Evolutionary conservation across 345 rosid genomes (phyloP).

Genomic region (Arabis hirsuta): DNA sequence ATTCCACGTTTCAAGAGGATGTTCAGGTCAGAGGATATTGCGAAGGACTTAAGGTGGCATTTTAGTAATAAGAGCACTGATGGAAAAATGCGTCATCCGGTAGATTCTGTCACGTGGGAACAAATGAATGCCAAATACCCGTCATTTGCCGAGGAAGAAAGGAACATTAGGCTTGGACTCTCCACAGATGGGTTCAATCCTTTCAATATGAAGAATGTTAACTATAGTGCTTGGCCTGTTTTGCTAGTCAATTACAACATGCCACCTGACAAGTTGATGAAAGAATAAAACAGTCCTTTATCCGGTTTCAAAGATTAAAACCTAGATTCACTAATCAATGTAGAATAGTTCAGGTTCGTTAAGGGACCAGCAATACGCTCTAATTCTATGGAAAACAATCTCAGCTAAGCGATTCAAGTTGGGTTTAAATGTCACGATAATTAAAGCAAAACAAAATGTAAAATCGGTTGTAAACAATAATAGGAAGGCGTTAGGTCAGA

Average conservation of each 20-base stretch:
- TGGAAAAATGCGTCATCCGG: neutral
- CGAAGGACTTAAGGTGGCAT: neutral
- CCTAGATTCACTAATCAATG: too few relatives aligned
- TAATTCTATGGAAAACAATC: too few relatives aligned
- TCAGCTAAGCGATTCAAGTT: too few relatives aligned
- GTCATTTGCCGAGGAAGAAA: neutral
- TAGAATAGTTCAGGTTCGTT: too few relatives aligned
- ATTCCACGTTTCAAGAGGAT: neutral
- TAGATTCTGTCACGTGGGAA: neutral
- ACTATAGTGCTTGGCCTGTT: neutral
- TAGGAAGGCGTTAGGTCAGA: too few relatives aligned
- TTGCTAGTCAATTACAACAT: neutral
- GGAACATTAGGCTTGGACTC: neutral
- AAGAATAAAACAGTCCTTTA: too few relatives aligned
- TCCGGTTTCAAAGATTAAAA: too few relatives aligned
- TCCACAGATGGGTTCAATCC: neutral
- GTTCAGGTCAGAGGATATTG: neutral
- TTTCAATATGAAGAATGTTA: neutral
- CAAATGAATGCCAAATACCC: neutral
- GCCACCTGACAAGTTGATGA: too few relatives aligned
- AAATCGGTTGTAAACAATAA: too few relatives aligned
- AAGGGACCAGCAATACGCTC: too few relatives aligned
- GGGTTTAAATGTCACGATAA: too few relatives aligned
- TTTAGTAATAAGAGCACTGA: neutral
- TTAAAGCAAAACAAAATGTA: too few relatives aligned